Evolutionary conservation across 2,329 filamentous ascomycete species (phyloP), one percentile per base, ranked within the genome.

Genomic region (Apiospora saccharicola): DNA sequence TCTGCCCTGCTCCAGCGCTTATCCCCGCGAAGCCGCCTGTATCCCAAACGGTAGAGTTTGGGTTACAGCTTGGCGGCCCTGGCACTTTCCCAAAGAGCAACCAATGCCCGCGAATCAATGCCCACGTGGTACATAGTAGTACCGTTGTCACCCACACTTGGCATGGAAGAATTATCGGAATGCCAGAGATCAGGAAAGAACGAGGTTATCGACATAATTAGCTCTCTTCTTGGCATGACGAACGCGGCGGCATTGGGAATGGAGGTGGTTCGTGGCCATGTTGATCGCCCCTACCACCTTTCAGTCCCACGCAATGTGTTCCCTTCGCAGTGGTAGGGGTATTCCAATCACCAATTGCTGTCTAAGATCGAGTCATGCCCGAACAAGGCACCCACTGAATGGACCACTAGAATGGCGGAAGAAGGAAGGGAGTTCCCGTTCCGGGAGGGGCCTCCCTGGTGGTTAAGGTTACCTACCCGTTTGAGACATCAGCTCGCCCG

Each of bases 51-150:
- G 16, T 30, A n/a, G 26, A 34, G 26, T 22, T 34, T 16, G 26
- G 51, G 26, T 37, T 22, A n/a, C 30, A 22, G 53, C 53, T 64
- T 37, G 57, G 57, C 53, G 34, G 2, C 53, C 14, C 10, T 34
- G 26, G 16, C 57, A 64, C 57, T 64, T 64, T 19, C 57, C 57
- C 57, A 22, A 64, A 64, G 34, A 41, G 57, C 57, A 34, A 41
- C 34, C 19, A 64, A 24, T 64, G 34, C 34, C 57, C 57, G 57
- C 22, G 57, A 64, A 41, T 64, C 3, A 24, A 41, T 41, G 57
- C 57, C 57, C 34, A 41, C 57, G 57, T 37, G 57, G 57, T 24
- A 41, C 10, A n/a, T 13, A n/a, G n/a, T n/a, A n/a, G n/a, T n/a
- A 19, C 4, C 12, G 34, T 41, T 14, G 57, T 14, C 12, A n/a